Evolutionary conservation across 306 rosid genomes (phyloP).

Genomic region (Cyamopsis tetragonoloba): DNA sequence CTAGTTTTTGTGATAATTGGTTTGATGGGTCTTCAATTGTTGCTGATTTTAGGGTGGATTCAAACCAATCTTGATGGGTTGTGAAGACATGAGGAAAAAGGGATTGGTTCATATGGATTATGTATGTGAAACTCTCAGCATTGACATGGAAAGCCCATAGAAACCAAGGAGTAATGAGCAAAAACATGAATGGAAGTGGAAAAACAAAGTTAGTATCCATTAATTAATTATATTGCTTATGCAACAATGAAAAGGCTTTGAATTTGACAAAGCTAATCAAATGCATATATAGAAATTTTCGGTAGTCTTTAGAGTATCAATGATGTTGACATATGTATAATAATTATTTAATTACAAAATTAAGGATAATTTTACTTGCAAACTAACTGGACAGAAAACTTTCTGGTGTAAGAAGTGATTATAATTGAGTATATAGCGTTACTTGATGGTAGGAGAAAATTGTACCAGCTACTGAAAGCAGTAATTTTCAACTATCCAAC

Average conservation of each 20-base stretch:
- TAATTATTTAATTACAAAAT: neutral
- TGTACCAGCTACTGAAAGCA: no score
- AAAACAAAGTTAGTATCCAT: slow-evolving; percentile 5
- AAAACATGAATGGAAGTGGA: neutral
- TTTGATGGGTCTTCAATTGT: neutral
- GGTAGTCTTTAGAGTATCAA: neutral
- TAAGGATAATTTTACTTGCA: neutral
- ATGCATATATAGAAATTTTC: neutral
- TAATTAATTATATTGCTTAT: neutral
- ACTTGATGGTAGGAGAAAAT: no score
- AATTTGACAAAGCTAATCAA: neutral
- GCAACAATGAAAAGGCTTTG: neutral
- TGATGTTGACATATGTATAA: slow-evolving; percentile 16
- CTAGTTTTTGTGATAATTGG: neutral
- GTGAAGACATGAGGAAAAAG: slow-evolving; percentile 20
- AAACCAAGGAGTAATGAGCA: neutral
- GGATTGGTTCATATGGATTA: slow-evolving; percentile 35
- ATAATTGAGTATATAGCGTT: no score
- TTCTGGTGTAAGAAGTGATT: neutral
- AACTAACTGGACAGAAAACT: neutral
- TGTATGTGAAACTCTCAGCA: slow-evolving; percentile 26
- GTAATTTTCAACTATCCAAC: no score
- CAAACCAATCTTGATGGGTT: slow-evolving; percentile 23
- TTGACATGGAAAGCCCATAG: neutral
- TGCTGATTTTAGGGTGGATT: slow-evolving; percentile 19